Evolutionary conservation across 2,329 filamentous ascomycete genomes (phyloP).

Genomic region (Sporothrix phasma): DNA sequence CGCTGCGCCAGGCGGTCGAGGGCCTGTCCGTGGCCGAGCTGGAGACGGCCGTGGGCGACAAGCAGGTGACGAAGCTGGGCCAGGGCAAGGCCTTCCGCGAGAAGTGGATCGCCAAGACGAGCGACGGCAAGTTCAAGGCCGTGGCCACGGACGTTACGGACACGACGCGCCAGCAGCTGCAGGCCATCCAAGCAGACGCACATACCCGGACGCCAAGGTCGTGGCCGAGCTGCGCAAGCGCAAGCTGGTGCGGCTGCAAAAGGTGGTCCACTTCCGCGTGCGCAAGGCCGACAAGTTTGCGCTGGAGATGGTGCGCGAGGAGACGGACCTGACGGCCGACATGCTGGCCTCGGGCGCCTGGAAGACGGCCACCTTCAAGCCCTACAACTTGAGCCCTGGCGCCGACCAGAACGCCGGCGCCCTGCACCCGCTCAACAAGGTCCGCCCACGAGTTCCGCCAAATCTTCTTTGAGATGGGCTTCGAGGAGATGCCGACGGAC

Average conservation of each 20-base stretch:
- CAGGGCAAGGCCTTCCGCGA: conserved; percentile 87
- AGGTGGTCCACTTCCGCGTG: conserved; percentile 76
- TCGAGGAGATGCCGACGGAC: conserved; percentile 94
- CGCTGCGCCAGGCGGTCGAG: conserved; percentile 59
- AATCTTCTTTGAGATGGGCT: conserved; percentile 99
- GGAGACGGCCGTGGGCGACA: conserved; percentile 59
- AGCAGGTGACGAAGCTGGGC: conserved; percentile 69
- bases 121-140: conserved; percentile 42
- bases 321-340: conserved; percentile 88
- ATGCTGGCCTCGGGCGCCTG: conserved; percentile 83
- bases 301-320: conserved; percentile 79
- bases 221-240: conserved; percentile 81
- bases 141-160: conserved; percentile 67
- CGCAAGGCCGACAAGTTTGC: conserved; percentile 82
- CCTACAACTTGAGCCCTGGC: conserved; percentile 48
- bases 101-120: conserved; percentile 57
- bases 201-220: conserved; percentile 60
- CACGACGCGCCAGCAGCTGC: conserved; percentile 64
- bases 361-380: conserved; percentile 82
- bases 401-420: conserved; percentile 52
- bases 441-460: conserved; percentile 89
- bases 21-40: conserved; percentile 73
- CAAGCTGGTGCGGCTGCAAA: conserved; percentile 76
- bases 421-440: conserved; percentile 74
- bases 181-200: conserved; percentile 59